Evolutionary conservation across 352 stramenopile genomes (phyloP).

Genomic region (Halophytophthora batemanensis): DNA sequence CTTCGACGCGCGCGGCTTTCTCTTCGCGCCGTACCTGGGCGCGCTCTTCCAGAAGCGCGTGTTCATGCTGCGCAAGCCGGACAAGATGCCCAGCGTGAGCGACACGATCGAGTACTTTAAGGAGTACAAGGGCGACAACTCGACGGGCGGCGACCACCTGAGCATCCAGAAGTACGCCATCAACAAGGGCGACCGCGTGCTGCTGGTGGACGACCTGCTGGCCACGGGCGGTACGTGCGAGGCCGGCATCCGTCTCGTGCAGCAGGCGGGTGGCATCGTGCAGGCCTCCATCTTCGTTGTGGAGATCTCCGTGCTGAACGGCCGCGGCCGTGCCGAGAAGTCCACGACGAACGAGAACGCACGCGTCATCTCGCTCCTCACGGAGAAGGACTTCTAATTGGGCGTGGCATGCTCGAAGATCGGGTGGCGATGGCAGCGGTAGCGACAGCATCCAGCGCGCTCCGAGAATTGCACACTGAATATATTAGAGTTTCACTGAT

Average conservation of each 20-base stretch:
- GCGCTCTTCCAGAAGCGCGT: conserved; percentile 96
- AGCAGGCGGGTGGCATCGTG: conserved; percentile 83
- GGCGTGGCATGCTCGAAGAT: background rate
- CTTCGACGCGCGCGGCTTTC: conserved; percentile 96
- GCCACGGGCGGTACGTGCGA: conserved; percentile 95
- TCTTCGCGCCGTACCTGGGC: conserved; percentile 94
- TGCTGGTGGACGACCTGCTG: conserved; percentile 97
- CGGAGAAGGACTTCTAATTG: conserved; percentile 62
- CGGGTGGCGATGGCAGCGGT: background rate
- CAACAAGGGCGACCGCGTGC: conserved; percentile 78
- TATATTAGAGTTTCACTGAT: conserved; percentile 10
- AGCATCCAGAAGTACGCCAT: conserved; percentile 86
- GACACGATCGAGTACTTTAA: conserved; percentile 92
- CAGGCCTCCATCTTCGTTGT: conserved; percentile 95
- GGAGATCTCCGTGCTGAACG: conserved; percentile 81
- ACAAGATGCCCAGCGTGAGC: conserved; percentile 96
- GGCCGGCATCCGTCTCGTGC: conserved; percentile 84
- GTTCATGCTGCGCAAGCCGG: conserved; percentile 98
- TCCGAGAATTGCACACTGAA: conserved; percentile 10
- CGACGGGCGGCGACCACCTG: conserved; percentile 73
- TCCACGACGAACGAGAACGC: conserved; percentile 31
- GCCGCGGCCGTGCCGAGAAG: conserved; percentile 45
- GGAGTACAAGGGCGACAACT: conserved; percentile 90
- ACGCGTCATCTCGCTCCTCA: conserved; percentile 63
- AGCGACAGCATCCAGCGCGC: background rate